phyloP scores from a whole-genome alignment of 805 yeast genomes.

The Candida parachauliodes region DNA sequence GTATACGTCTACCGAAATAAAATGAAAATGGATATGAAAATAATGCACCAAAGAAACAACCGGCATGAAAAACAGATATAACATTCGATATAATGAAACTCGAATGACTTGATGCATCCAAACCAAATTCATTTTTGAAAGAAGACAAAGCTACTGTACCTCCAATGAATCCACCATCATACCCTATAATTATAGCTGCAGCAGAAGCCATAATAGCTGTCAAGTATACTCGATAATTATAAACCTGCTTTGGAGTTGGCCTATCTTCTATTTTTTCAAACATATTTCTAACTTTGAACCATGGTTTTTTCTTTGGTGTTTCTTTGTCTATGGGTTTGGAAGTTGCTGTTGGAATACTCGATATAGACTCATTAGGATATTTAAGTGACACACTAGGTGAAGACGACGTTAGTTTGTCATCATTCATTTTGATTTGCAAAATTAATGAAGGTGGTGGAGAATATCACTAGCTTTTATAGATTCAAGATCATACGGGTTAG shows the following conservation, averaged over 20 bases:
- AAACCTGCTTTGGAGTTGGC: conserved; percentile 36
- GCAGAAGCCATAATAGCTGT: conserved; percentile 36
- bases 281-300: conserved; percentile 12
- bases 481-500: no score
- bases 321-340: not conserved
- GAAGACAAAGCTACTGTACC: conserved; percentile 34
- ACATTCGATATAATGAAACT: conserved; percentile 26
- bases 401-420: not conserved
- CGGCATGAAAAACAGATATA: conserved; percentile 38
- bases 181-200: conserved; percentile 40
- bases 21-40: conserved; percentile 33
- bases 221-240: conserved; percentile 30
- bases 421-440: no score
- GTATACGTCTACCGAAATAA: conserved; percentile 29
- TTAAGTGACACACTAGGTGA: conserved; percentile 1
- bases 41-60: conserved; percentile 38
- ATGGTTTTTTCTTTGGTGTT: conserved; percentile 2
- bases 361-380: conserved; percentile 1
- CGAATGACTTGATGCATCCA: conserved; percentile 18
- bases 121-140: conserved; percentile 30
- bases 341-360: not conserved
- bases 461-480: no score
- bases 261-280: conserved; percentile 35
- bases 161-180: conserved; percentile 40
- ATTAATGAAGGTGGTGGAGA: no score